Evolutionary conservation across 2,329 filamentous ascomycete genomes (phyloP).

Genomic region (Trichoderma sp.): DNA sequence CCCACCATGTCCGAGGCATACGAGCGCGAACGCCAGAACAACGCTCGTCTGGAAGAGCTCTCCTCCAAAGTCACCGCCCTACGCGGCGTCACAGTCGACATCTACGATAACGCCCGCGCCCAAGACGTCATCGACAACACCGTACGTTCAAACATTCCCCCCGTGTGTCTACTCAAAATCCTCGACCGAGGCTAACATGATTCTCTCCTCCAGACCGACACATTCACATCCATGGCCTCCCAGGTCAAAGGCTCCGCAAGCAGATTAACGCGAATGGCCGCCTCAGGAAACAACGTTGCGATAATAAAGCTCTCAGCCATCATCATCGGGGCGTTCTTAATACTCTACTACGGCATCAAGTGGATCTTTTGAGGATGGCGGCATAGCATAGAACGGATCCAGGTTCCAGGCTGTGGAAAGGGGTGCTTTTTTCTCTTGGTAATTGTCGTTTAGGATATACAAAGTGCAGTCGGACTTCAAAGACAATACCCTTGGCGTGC

Average conservation of each 20-base stretch:
- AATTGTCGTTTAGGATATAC: slow-evolving; percentile 12
- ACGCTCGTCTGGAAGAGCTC: slow-evolving; percentile 87
- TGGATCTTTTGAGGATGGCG: slow-evolving; percentile 54
- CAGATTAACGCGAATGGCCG: slow-evolving; percentile 85
- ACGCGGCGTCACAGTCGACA: slow-evolving; percentile 92
- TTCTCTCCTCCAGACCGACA: slow-evolving; percentile 62
- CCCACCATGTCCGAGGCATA: slow-evolving; percentile 68
- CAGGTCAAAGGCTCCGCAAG: slow-evolving; percentile 80
- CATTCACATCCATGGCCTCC: slow-evolving; percentile 83
- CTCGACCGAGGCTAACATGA: background rate
- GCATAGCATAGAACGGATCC: background rate
- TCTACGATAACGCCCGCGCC: slow-evolving; percentile 91
- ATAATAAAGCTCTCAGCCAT: slow-evolving; percentile 88
- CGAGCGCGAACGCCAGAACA: slow-evolving; percentile 87
- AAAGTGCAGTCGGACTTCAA: slow-evolving; percentile 11
- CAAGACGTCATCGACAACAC: slow-evolving; percentile 87
- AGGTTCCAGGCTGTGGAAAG: background rate
- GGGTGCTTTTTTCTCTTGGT: background rate
- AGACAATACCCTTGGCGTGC: slow-evolving; percentile 24
- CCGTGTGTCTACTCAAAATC: too few species aligned
- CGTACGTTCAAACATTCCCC: too few species aligned
- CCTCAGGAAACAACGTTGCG: slow-evolving; percentile 84
- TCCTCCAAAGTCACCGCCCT: slow-evolving; percentile 87
- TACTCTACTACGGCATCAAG: slow-evolving; percentile 71
- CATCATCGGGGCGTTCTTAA: slow-evolving; percentile 67